phyloP scores from a whole-genome alignment of 257 asterid species.

The Nyctanthes arbortristis region DNA sequence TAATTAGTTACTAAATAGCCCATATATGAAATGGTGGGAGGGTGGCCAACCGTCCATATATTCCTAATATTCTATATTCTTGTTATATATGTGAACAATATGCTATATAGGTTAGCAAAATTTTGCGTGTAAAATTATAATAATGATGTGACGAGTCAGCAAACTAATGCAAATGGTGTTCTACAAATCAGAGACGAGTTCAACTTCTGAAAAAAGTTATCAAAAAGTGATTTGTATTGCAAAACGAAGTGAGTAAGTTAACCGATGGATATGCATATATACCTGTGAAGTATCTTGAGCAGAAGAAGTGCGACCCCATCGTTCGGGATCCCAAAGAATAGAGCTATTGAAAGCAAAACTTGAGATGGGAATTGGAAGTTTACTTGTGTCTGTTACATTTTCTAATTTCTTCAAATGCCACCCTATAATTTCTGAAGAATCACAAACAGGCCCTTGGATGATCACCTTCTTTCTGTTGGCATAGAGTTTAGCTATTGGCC shows the following conservation, averaged over 20 bases:
- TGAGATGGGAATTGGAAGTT: conserved; percentile 67
- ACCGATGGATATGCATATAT: no score
- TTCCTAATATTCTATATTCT: neutral
- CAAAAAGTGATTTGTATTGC: neutral
- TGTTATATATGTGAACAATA: no score
- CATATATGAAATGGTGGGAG: conserved; percentile 1
- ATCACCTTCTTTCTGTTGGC: conserved; percentile 59
- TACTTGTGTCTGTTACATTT: conserved; percentile 37
- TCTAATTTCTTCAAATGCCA: conserved; percentile 82
- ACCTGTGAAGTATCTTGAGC: conserved; percentile 81
- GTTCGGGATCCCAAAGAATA: conserved; percentile 93
- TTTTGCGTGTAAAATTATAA: neutral
- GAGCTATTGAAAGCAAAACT: conserved; percentile 92
- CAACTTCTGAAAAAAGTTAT: neutral
- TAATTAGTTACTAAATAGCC: neutral
- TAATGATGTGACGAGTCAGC: neutral
- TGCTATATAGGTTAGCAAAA: no score
- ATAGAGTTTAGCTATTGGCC: conserved; percentile 74
- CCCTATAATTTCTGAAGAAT: conserved; percentile 72
- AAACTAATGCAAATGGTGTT: no score
- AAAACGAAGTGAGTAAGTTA: no score
- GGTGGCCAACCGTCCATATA: neutral
- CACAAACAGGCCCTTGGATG: conserved; percentile 79
- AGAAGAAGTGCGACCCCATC: conserved; percentile 93
- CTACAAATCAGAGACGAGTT: no score